Base-by-base conservation (phyloP, 2,329 filamentous ascomycete species). In the Ophiostoma australiae region DNA sequence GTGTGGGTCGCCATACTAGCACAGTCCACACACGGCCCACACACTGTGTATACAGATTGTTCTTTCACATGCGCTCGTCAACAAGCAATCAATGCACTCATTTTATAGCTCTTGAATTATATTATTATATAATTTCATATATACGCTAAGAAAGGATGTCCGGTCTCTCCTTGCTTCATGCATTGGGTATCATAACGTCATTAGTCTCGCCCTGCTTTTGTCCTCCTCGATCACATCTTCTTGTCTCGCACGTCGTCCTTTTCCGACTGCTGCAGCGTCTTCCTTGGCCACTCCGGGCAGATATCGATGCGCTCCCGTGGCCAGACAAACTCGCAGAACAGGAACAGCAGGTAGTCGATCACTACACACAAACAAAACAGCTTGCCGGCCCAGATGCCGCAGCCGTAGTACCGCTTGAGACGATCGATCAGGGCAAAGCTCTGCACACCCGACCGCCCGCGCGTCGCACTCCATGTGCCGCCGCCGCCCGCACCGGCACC, bases 381-480 rank as follows among this genome's bases (percentile, higher is more conserved):
- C 81, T 99, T 99, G 48, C 95, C 95, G 0, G 95, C 95, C 95
- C 95, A 99, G 68, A 98, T 94, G 44, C 95, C 95, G 78, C 96
- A 99, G 10, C 95, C 95, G 77, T 97, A 99, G 80, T 99, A 99
- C 72, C 95, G 85, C 81, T 99, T 99, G 27, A 99, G 82, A 27
- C 95, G 88, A 78, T 99, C 95, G 74, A 99, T 97, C 65, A 99
- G 86, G 6, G 94, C 92, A 77, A 97, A 97, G 76, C 92, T 94
- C 76, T 92, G 91, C 10, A 93, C 89, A 8, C 89, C 87, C 5
- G 87, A 85, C 41, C 89, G 84, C 61, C 89, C 89, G 74, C 90
- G 85, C 15, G 89, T 90, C 4, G 89, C 90, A 78, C 89, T 91
- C 88, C 89, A 91, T 13, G 63, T 66, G 20, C 63, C 63, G 20